phyloP scores from a whole-genome alignment of 441 rosid genomes.

The Adansonia gregorii region DNA sequence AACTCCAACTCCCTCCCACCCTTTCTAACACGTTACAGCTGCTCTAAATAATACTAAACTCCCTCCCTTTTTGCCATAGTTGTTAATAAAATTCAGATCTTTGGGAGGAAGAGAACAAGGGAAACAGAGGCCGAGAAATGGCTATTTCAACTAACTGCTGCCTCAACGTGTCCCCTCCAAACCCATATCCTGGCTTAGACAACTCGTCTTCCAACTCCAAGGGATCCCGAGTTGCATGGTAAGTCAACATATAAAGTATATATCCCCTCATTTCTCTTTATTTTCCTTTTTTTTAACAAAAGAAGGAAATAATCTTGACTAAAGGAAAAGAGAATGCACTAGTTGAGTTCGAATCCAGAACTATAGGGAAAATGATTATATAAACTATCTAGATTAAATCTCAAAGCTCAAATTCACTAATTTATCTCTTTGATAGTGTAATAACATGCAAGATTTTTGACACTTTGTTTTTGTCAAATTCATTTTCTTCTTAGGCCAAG shows the following conservation, averaged over 20 bases:
- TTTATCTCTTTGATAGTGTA: not conserved
- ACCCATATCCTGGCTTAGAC: not conserved
- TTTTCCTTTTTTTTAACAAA: no score
- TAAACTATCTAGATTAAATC: no score
- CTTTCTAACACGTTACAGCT: not conserved
- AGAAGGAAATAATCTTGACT: no score
- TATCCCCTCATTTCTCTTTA: no score
- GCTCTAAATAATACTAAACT: not conserved
- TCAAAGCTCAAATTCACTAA: no score
- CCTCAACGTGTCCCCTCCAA: slow-evolving; percentile 11
- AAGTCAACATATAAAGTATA: not conserved
- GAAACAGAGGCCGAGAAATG: not conserved
- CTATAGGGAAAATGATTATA: no score
- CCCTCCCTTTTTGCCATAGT: not conserved
- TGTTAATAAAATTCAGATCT: not conserved
- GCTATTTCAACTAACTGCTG: slow-evolving; percentile 12
- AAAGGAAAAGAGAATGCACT: no score
- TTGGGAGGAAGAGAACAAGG: not conserved
- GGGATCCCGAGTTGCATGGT: slow-evolving; percentile 4
- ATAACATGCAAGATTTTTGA: not conserved
- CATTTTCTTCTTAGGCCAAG: not conserved
- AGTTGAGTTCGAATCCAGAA: no score
- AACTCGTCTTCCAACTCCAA: not conserved
- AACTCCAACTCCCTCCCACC: not conserved
- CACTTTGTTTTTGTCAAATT: not conserved